Conservation (phyloP, 352 stramenopile genomes). For the Phytophthora syringae region DNA sequence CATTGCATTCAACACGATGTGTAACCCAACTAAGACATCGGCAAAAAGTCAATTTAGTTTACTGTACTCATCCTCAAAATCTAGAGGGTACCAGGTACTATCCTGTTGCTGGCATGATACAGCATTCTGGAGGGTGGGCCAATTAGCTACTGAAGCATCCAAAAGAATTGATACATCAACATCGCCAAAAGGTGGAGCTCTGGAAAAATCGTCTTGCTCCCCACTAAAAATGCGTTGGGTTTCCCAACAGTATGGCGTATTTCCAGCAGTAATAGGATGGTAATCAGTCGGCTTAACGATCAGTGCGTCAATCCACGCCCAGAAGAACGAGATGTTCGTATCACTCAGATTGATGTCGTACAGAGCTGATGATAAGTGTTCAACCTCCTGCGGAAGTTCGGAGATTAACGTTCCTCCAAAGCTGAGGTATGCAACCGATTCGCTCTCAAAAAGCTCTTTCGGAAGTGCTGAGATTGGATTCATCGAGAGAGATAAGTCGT, state of each 20-base stretch:
- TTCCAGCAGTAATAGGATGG: conserved; percentile 24
- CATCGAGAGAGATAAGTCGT: conserved; percentile 30
- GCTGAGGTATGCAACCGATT: conserved; percentile 32
- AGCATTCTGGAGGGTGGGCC: conserved; percentile 5
- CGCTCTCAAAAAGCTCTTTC: conserved; percentile 38
- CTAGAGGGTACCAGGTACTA: conserved; percentile 14
- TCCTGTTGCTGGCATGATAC: conserved; percentile 1
- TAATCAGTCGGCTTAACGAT: background rate
- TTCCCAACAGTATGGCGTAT: conserved; percentile 28
- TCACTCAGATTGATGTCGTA: conserved; percentile 36
- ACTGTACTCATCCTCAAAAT: conserved; percentile 22
- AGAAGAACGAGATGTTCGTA: conserved; percentile 39
- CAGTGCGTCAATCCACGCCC: conserved; percentile 36
- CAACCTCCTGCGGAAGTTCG: conserved; percentile 28
- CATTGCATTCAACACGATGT: too few species aligned
- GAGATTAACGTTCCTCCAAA: conserved; percentile 34
- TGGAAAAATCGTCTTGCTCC: conserved; percentile 2
- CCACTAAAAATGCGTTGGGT: conserved; percentile 7
- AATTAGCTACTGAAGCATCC: conserved; percentile 3
- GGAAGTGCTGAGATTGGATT: conserved; percentile 33
- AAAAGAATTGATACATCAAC: conserved; percentile 2
- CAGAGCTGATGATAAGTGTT: conserved; percentile 24
- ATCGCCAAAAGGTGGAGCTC: background rate
- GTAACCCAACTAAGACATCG: background rate
- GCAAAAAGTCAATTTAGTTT: conserved; percentile 6